A percentile compares a stretch with the other conserved stretches of the same genome.
Conservation (phyloP, 2,329 filamentous ascomycete genomes). For the Trichophyton simii region DNA sequence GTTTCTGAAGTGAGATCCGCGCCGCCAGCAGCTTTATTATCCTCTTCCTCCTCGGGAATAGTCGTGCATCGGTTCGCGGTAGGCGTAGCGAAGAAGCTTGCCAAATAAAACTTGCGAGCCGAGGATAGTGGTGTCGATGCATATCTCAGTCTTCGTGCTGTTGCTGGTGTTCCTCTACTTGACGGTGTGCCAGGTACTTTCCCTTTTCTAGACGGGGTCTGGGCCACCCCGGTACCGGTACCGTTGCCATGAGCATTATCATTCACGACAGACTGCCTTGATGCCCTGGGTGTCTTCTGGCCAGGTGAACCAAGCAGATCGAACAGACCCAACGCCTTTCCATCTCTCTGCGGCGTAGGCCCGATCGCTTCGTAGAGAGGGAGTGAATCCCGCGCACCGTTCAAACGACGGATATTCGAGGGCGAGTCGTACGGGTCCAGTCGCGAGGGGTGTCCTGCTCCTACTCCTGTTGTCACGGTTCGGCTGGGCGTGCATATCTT, state of each 20-base stretch:
- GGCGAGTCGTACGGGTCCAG: conserved; percentile 37
- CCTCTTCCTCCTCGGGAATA: conserved; percentile 23
- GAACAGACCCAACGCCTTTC: conserved; percentile 36
- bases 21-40: not conserved
- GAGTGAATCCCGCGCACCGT: conserved; percentile 23
- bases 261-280: not conserved
- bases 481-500: conserved; percentile 15
- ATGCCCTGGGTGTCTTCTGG: conserved; percentile 16
- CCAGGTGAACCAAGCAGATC: conserved; percentile 35
- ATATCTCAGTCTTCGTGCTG: conserved; percentile 4
- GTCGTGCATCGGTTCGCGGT: conserved; percentile 33
- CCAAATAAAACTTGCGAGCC: conserved; percentile 34
- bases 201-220: conserved; percentile 27
- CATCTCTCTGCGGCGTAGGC: conserved; percentile 39
- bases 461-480: conserved; percentile 17
- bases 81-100: conserved; percentile 35
- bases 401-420: conserved; percentile 25
- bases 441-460: conserved; percentile 24
- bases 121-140: conserved; percentile 31
- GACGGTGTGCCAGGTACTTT: not conserved
- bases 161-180: not conserved
- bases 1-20: conserved; percentile 22
- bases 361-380: conserved; percentile 32
- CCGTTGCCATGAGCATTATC: conserved; percentile 4
- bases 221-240: conserved; percentile 20